Conservation (phyloP, 1,284 basidiomycete genomes). For the Austroboletus novae-zelandiae region DNA sequence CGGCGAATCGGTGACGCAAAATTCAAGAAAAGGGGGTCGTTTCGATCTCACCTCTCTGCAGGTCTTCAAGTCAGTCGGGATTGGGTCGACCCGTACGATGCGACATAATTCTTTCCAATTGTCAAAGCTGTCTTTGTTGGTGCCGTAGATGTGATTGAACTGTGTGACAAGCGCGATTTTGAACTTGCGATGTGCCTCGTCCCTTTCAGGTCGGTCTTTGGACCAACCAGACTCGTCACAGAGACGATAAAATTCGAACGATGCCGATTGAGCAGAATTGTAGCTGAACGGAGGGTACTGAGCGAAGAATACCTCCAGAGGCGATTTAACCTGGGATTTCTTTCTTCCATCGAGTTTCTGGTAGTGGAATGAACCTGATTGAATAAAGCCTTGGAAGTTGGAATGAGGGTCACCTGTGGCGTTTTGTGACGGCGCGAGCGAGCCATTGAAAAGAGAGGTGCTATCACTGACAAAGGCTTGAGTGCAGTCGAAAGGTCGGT, state of each 20-base stretch:
- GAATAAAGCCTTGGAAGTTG: too few relatives aligned
- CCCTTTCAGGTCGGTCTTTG: neutral
- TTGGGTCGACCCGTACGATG: slow-evolving; percentile 5
- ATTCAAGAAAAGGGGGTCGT: too few relatives aligned
- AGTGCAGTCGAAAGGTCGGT: too few relatives aligned
- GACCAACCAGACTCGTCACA: slow-evolving; percentile 13
- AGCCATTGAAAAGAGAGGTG: too few relatives aligned
- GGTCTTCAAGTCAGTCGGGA: slow-evolving; percentile 2
- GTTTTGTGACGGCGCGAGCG: too few relatives aligned
- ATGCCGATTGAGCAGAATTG: slow-evolving; percentile 13
- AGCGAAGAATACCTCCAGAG: slow-evolving; percentile 5
- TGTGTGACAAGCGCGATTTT: slow-evolving; percentile 14
- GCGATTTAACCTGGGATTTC: neutral
- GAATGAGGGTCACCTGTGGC: too few relatives aligned
- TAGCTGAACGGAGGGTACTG: slow-evolving; percentile 10
- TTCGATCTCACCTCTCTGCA: slow-evolving; percentile 12
- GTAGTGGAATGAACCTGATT: too few relatives aligned
- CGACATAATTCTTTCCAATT: slow-evolving; percentile 13
- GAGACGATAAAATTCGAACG: slow-evolving; percentile 22
- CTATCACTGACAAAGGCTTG: too few relatives aligned
- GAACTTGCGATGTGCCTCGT: slow-evolving; percentile 4
- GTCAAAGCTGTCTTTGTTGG: neutral
- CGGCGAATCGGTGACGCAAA: neutral
- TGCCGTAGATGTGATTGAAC: slow-evolving; percentile 20
- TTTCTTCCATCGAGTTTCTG: neutral